Conservation (phyloP, 345 rosid genomes). For the Eucalyptus tenuipes region DNA sequence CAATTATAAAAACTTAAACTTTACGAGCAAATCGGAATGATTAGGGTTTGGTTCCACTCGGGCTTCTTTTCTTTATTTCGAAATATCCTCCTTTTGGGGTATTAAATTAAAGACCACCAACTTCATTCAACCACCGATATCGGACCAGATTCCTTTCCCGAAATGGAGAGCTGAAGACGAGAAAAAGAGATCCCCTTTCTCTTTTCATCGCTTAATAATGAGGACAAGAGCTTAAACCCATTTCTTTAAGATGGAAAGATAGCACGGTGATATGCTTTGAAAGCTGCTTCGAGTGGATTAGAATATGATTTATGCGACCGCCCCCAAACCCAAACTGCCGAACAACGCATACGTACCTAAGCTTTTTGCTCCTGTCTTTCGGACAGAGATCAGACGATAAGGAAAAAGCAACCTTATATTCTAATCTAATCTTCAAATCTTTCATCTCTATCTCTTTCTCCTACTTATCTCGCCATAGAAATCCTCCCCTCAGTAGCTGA, state of each 20-base stretch:
- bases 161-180: background rate
- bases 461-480: background rate
- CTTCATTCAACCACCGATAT: background rate
- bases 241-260: background rate
- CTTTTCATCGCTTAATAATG: background rate
- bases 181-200: background rate
- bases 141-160: background rate
- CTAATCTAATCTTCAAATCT: background rate
- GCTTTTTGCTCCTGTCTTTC: constrained; percentile 36
- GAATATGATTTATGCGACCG: background rate
- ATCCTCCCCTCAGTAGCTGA: background rate
- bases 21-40: background rate
- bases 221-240: background rate
- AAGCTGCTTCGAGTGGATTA: background rate
- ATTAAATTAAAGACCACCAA: background rate
- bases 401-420: background rate
- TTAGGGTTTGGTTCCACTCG: background rate
- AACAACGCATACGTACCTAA: background rate
- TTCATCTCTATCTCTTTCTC: background rate
- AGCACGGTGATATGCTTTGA: background rate
- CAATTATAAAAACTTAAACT: background rate
- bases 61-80: background rate
- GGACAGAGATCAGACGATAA: constrained; percentile 14
- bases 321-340: background rate
- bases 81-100: background rate